These are phyloP conservation scores for Boletus rubescentipes DNA, from an alignment of 768 basidiomycete genomes.

Conservation along the genomic window DNA sequence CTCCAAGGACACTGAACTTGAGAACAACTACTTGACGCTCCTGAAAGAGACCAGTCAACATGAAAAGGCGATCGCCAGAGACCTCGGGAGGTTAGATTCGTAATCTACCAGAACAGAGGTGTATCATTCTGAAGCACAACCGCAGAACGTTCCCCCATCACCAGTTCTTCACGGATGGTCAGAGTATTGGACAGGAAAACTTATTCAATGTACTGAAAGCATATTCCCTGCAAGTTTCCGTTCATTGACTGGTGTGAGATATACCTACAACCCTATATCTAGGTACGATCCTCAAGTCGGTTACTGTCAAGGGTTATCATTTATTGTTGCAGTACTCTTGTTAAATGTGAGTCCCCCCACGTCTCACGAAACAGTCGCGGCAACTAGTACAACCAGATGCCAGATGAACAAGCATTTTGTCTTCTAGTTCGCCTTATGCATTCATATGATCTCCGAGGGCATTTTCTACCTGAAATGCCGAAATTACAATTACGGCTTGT, in stretches of 20 bases:
- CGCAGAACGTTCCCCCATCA: slow-evolving; percentile 93
- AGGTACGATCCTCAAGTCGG: slow-evolving; percentile 93
- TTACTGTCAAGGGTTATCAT: slow-evolving; percentile 96
- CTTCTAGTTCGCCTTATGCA: slow-evolving; percentile 94
- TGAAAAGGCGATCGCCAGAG: slow-evolving; percentile 92
- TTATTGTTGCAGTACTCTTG: slow-evolving; percentile 90
- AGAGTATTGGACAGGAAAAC: slow-evolving; percentile 95
- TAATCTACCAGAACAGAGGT: not conserved
- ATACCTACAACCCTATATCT: slow-evolving; percentile 9
- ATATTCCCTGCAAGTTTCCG: slow-evolving; percentile 75
- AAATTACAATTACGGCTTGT: slow-evolving; percentile 91
- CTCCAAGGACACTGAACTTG: slow-evolving; percentile 87
- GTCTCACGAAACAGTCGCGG: not conserved
- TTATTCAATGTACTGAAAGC: slow-evolving; percentile 98
- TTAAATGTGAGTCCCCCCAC: slow-evolving; percentile 65
- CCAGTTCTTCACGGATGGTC: slow-evolving; percentile 91
- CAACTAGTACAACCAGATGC: slow-evolving; percentile 68
- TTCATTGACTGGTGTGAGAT: not conserved
- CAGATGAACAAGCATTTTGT: slow-evolving; percentile 98
- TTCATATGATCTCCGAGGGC: slow-evolving; percentile 92
- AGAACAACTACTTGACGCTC: slow-evolving; percentile 75
- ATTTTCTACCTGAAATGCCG: slow-evolving; percentile 99
- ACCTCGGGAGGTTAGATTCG: slow-evolving; percentile 70
- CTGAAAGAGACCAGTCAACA: slow-evolving; percentile 84
- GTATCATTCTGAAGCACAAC: slow-evolving; percentile 12